A percentile compares a stretch with the other conserved stretches of the same genome.
These are phyloP conservation scores for Aspergillus sp. DNA, from an alignment of 2,329 filamentous ascomycete genomes.

Conservation along the genomic window DNA sequence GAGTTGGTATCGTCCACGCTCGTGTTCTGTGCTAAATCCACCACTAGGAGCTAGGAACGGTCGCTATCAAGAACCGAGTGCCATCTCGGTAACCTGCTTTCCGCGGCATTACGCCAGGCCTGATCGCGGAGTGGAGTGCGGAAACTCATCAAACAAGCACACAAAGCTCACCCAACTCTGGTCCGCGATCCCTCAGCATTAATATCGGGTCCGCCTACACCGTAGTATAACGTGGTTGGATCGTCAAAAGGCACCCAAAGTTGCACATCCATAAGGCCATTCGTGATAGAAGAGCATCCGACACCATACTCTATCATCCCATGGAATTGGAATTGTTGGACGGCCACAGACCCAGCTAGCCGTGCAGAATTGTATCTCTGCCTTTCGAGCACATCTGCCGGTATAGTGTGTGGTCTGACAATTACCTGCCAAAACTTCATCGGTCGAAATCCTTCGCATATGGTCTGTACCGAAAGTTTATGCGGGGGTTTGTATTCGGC, in stretches of 20 bases:
- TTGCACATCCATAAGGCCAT: conserved; percentile 17
- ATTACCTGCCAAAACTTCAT: not conserved
- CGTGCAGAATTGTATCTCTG: conserved; percentile 23
- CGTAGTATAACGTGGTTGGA: too few relatives aligned
- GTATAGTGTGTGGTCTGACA: conserved; percentile 6
- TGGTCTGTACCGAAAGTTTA: conserved; percentile 11
- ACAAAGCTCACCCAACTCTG: too few relatives aligned
- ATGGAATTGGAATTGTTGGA: conserved; percentile 29
- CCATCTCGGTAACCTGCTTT: too few relatives aligned
- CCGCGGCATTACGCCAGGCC: too few relatives aligned
- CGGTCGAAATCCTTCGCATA: not conserved
- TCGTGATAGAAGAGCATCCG: conserved; percentile 26
- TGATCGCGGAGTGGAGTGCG: too few relatives aligned
- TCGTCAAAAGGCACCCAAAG: conserved; percentile 12
- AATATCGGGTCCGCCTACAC: too few relatives aligned
- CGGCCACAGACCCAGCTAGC: conserved; percentile 20
- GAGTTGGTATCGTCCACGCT: too few relatives aligned
- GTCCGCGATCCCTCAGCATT: too few relatives aligned
- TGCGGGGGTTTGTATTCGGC: conserved; percentile 17
- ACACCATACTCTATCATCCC: conserved; percentile 29
- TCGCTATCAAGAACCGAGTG: too few relatives aligned
- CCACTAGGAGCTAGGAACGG: too few relatives aligned
- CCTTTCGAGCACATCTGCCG: conserved; percentile 11
- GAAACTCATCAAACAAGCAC: too few relatives aligned
- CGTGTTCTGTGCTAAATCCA: too few relatives aligned